Evolutionary conservation across 345 rosid genomes (phyloP).

Genomic region (Boechera retrofracta): DNA sequence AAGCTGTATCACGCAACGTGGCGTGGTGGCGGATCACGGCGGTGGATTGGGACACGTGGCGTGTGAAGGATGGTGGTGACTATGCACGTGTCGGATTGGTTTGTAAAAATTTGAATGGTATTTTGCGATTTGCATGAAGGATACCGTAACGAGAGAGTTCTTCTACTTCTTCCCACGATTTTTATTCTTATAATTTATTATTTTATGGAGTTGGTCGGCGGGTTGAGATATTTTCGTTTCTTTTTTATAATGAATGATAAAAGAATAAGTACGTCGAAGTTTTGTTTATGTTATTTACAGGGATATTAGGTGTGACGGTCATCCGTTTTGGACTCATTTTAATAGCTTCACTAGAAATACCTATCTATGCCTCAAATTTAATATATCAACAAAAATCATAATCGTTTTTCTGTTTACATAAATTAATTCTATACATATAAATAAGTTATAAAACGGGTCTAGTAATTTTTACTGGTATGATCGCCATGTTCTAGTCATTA

Average conservation of each 20-base stretch:
- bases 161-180: constrained; percentile 24
- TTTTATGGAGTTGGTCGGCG: constrained; percentile 25
- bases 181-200: not conserved
- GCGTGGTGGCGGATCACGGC: constrained; percentile 31
- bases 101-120: not conserved
- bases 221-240: constrained; percentile 17
- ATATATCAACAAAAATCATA: no score
- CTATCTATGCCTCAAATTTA: no score
- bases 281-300: constrained; percentile 2
- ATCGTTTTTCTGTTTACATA: no score
- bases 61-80: constrained; percentile 14
- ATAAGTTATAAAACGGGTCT: no score
- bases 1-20: constrained; percentile 38
- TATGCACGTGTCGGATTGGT: constrained; percentile 33
- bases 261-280: constrained; percentile 13
- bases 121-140: constrained; percentile 32
- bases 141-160: constrained; percentile 35
- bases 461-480: no score
- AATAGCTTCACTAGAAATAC: no score
- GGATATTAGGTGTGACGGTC: constrained; percentile 24
- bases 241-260: not conserved
- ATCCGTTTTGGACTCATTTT: not conserved
- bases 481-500: no score
- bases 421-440: no score
- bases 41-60: constrained; percentile 38